Percentiles rank a stretch among this genome's conserved stretches.
phyloP scores from a whole-genome alignment of 176 grass and related monocot species.

The Juncus effusus region DNA sequence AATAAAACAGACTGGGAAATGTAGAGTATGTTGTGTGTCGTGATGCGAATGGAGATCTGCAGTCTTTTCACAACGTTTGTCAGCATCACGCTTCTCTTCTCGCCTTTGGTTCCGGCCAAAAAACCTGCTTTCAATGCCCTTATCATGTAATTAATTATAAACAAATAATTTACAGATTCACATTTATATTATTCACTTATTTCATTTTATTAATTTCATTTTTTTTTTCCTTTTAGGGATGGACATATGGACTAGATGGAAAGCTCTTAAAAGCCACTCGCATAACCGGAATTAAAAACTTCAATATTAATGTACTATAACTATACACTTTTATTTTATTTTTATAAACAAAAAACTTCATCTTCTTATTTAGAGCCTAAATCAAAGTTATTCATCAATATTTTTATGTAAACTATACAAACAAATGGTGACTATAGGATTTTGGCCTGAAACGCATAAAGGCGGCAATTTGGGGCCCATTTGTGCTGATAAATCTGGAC shows the following conservation, averaged over 20 bases:
- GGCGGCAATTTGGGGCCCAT: conserved; percentile 78
- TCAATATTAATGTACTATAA: conserved; percentile 51
- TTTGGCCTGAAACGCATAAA: conserved; percentile 73
- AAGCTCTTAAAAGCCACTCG: conserved; percentile 82
- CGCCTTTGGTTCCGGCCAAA: conserved; percentile 69
- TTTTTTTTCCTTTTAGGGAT: conserved; percentile 47
- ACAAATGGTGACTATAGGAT: conserved; percentile 38
- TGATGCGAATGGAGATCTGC: conserved; percentile 55
- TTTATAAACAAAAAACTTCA: conserved; percentile 1
- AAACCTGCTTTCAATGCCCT: conserved; percentile 88
- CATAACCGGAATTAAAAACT: conserved; percentile 86
- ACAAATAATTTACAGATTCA: background rate
- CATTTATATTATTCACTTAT: conserved; percentile 20
- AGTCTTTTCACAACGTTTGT: conserved; percentile 90
- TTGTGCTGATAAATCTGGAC: conserved; percentile 68
- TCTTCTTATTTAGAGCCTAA: background rate
- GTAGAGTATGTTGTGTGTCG: conserved; percentile 74
- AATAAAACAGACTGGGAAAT: conserved; percentile 63
- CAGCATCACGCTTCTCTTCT: conserved; percentile 85
- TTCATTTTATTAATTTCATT: conserved; percentile 17
- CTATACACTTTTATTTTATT: background rate
- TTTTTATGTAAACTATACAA: conserved; percentile 5
- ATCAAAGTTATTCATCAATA: background rate
- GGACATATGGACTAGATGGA: conserved; percentile 94
- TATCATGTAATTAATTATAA: conserved; percentile 46